Evolutionary conservation across 2,329 filamentous ascomycete genomes (phyloP), one percentile per base, ranked within the genome.

Genomic region (Thyridium curvatum): DNA sequence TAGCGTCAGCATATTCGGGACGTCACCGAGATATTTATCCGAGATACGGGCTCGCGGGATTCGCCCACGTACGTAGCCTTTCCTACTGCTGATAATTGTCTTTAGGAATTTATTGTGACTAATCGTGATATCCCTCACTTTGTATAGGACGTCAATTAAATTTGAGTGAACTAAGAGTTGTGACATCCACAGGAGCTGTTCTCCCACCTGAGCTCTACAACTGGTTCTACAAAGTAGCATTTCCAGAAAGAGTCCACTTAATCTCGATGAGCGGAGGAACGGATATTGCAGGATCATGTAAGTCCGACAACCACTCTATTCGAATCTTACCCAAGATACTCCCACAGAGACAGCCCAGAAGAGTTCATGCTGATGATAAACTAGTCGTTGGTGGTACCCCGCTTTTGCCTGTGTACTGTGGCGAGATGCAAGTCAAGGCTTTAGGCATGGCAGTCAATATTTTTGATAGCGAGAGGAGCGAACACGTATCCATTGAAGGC

Each of bases 391-490:
- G 18, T 10, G 44, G 42, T 4, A 41, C 39, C 2, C 34, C 43
- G 4, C 34, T 43, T 1, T 26, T 46, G 28, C 43, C 43, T 1
- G 31, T 71, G 1, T 59, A 66, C 41, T 54, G 61, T 0, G 67
- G 66, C 18, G 65, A 70, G 44, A 68, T 68, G 49, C 64, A 68
- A 41, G 55, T 68, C 30, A 59, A 60, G 34, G 63, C 59, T 12
- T 52, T 71, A 9, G 68, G 68, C 3, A 63, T 65, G 51, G 63
- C 65, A 38, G 64, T 70, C n/a, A 66, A 70, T 44, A 58, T 71
- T 35, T 56, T 61, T 2, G 58, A 69, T 46, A 50, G 62, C 3
- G 49, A 48, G 3, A 60, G 58, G 3, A 64, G 61, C 15, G 49
- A 55, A 3, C 34, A 13, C 10, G 29, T 44, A 10, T 57, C 55